phyloP scores from a whole-genome alignment of 176 grass and related monocot genomes.

The Areca catechu region DNA sequence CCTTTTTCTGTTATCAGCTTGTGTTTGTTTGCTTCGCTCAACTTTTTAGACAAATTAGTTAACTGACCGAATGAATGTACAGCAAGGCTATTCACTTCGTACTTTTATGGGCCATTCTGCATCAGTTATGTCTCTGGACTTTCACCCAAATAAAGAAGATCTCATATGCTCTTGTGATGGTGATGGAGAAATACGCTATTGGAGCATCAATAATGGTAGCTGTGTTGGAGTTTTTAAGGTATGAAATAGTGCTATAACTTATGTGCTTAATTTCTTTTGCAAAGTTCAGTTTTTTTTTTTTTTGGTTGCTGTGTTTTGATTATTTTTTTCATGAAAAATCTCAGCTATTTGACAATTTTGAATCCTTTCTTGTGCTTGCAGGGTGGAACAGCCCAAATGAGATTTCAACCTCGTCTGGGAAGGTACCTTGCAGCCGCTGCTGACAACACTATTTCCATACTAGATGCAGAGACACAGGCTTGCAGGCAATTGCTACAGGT shows the following conservation, averaged over 20 bases:
- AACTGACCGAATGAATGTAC: constrained; percentile 28
- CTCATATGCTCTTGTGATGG: constrained; percentile 89
- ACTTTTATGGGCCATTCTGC: constrained; percentile 94
- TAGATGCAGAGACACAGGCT: constrained; percentile 69
- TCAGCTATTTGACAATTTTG: background rate
- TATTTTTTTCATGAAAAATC: background rate
- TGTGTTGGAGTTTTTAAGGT: constrained; percentile 86
- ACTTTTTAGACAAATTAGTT: background rate
- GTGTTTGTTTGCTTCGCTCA: background rate
- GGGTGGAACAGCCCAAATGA: constrained; percentile 90
- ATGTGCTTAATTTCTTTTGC: background rate
- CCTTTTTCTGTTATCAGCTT: background rate
- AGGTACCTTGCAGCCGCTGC: constrained; percentile 91
- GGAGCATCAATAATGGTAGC: constrained; percentile 98
- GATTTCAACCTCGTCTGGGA: constrained; percentile 81
- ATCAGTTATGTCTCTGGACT: constrained; percentile 91
- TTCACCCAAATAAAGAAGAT: constrained; percentile 98
- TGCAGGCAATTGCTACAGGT: constrained; percentile 4
- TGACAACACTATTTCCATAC: constrained; percentile 69
- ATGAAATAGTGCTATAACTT: constrained; percentile 1
- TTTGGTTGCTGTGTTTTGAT: constrained; percentile 18
- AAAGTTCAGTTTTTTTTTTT: constrained; percentile 5
- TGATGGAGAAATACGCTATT: constrained; percentile 85
- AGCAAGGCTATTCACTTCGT: constrained; percentile 89
- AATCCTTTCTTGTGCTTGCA: background rate